Evolutionary conservation across 805 yeast species (phyloP), one percentile per base, ranked within the genome.

Genomic region (Cyberlindnera euphorbiiphila): DNA sequence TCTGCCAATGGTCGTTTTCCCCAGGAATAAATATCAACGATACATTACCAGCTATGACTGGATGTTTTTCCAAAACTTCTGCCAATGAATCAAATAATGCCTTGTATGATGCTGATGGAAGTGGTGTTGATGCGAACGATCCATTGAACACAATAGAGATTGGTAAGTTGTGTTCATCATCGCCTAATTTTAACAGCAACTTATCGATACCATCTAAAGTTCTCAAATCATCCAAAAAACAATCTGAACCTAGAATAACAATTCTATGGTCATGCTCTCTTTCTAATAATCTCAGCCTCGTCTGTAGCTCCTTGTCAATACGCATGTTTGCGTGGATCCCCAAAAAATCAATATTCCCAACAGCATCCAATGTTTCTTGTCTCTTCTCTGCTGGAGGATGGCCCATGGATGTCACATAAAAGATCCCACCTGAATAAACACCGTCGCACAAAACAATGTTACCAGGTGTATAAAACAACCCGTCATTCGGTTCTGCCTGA

Each of bases 321-420:
- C 86, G 74, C 13, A 79, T 65, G 15, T 63, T 60, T 14, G 66
- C 68, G 42, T 70, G 71, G 5, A 64, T 59, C 11, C 72, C 78
- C 39, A 72, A 60, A 47, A 88, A 81, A 58, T 93, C 98, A 17
- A 85, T 50, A 47, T 82, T 73, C 1, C 96, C 98, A 42, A 78
- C 78, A 1, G 81, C 80, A 18, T 83, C 89, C 39, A 78, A 53
- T 1, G 94, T 70, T 0, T 54, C 59, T 8, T 71, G 78, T 41
- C 97, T 68, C 45, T 74, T 68, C 56, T 93, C 99, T 4, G 87
- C 81, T 0, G 93, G 88, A 3, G 98, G 98, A 42, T 87, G 96
- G 4, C 84, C 82, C 34, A 93, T 69, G 5, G 82, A 72, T 20
- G 83, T 71, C 1, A 83, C 94, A 47, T 81, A 78, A 54, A 93